Evolutionary conservation across 2,329 filamentous ascomycete genomes (phyloP), one percentile per base, ranked within the genome.

Genomic region (Pezizomycotina sp.): DNA sequence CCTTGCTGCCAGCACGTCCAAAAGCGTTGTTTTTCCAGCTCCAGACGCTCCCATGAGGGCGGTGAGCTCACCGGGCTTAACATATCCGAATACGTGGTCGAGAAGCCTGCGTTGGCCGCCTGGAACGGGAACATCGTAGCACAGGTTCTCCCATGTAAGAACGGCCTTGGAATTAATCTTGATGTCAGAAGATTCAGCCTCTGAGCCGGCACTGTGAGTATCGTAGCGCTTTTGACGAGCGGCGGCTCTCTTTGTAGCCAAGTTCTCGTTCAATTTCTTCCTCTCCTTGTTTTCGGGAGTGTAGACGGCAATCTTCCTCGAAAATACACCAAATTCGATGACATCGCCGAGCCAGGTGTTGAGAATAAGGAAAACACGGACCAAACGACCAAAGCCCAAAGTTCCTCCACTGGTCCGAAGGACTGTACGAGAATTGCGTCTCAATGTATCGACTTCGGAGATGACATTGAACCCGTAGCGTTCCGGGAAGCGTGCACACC

Each of bases 31-130:
- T 58, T 91, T 91, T 8, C 81, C 82, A 6, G 82, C 81, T 27
- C 78, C 79, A 3, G 71, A 80, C 2, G 77, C 77, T 35, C 82
- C 82, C 64, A 89, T 80, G 1, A 91, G 61, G 0, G 81, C 81
- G 27, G 81, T 72, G 68, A 91, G 74, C 12, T 77, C 58, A 12
- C 81, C 80, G 1, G 81, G 81, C 51, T 82, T 83, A 1, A 73
- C 79, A 48, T 79, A 86, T 1, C 81, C 81, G 38, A 65, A 74
- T 41, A 89, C 69, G 4, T 71, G 64, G 50, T 79, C 75, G 30
- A 81, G 60, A 1, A 80, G 61, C 52, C 69, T 66, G 1, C 77
- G 82, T 53, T 64, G 69, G 37, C 80, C 80, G 37, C 79, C 79
- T 52, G 69, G 74, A 41, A 75, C 75, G 0, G 76, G 76, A 1